These are phyloP conservation scores for Boeremia lycopersici DNA, from an alignment of 2,329 filamentous ascomycete species.

Conservation along the genomic window DNA sequence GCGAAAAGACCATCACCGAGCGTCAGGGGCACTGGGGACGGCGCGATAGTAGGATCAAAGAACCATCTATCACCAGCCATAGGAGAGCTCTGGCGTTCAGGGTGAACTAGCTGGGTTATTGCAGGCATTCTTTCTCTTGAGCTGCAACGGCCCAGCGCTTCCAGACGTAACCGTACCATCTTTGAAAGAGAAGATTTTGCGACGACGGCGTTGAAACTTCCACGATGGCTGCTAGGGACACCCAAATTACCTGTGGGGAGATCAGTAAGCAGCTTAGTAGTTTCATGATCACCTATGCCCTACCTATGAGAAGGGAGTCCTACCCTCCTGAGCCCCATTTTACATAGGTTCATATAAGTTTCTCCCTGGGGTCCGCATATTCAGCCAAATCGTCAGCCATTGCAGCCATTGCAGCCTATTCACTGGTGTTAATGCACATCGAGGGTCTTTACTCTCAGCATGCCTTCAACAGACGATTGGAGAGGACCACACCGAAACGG, in stretches of 20 bases:
- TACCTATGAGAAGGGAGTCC: conserved; percentile 58
- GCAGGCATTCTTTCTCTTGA: conserved; percentile 45
- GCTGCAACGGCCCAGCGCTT: conserved; percentile 47
- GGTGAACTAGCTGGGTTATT: conserved; percentile 65
- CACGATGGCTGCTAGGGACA: conserved; percentile 64
- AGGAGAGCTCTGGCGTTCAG: conserved; percentile 60
- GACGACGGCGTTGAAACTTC: conserved; percentile 9
- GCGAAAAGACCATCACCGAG: conserved; percentile 42
- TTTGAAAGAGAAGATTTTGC: conserved; percentile 26
- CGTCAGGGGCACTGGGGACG: conserved; percentile 53
- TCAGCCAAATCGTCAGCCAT: conserved; percentile 36
- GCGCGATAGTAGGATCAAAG: conserved; percentile 27
- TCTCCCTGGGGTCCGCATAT: conserved; percentile 21
- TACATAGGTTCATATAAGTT: conserved; percentile 54
- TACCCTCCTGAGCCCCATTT: conserved; percentile 57
- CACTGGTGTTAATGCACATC: conserved; percentile 1
- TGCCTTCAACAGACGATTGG: conserved; percentile 48
- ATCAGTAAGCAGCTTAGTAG: background rate
- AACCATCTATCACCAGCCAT: conserved; percentile 53
- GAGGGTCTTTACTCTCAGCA: conserved; percentile 21
- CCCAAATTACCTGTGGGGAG: conserved; percentile 61
- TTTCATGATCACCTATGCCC: background rate
- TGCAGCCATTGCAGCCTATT: conserved; percentile 40
- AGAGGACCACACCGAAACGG: conserved; percentile 28
- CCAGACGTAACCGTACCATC: conserved; percentile 47